Evolutionary conservation across 768 basidiomycete species (phyloP).

Genomic region (Pluteus cervinus): DNA sequence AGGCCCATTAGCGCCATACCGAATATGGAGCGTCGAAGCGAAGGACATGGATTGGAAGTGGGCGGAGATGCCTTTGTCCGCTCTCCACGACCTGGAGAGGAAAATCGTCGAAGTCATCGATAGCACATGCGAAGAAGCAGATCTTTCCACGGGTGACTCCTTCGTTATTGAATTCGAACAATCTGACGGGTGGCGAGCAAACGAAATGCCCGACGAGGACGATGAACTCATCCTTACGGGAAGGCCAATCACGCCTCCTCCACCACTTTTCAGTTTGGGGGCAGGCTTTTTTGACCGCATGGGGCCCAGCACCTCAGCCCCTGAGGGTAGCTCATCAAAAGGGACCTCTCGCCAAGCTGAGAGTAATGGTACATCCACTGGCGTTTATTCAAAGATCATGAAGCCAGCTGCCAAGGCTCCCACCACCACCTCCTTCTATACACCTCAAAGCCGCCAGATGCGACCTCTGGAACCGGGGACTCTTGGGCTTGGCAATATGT

Average conservation of each 20-base stretch:
- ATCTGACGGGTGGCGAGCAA: conserved; percentile 49
- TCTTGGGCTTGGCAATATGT: conserved; percentile 87
- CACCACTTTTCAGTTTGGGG: conserved; percentile 48
- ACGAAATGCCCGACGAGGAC: no score
- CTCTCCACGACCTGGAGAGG: conserved; percentile 22
- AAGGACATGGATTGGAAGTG: conserved; percentile 29
- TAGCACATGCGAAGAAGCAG: conserved; percentile 51
- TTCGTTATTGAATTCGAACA: conserved; percentile 75
- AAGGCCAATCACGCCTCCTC: conserved; percentile 21
- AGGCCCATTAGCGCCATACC: conserved; percentile 34
- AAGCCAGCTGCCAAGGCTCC: conserved; percentile 15
- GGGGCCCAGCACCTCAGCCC: conserved; percentile 16
- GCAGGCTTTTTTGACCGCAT: conserved; percentile 53
- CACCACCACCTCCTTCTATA: conserved; percentile 27
- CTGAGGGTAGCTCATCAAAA: no score
- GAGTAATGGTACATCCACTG: no score
- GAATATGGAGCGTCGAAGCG: conserved; percentile 58
- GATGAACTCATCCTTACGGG: no score
- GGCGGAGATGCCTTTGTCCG: conserved; percentile 25
- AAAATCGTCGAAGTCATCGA: conserved; percentile 40
- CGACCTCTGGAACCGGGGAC: conserved; percentile 63
- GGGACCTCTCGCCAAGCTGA: no score
- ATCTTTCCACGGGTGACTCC: conserved; percentile 54
- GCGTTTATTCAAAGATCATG: no score
- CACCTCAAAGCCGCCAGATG: conserved; percentile 16